These are phyloP conservation scores for Artemisia argyi DNA, from an alignment of 129 eudicot species.

Conservation along the genomic window DNA sequence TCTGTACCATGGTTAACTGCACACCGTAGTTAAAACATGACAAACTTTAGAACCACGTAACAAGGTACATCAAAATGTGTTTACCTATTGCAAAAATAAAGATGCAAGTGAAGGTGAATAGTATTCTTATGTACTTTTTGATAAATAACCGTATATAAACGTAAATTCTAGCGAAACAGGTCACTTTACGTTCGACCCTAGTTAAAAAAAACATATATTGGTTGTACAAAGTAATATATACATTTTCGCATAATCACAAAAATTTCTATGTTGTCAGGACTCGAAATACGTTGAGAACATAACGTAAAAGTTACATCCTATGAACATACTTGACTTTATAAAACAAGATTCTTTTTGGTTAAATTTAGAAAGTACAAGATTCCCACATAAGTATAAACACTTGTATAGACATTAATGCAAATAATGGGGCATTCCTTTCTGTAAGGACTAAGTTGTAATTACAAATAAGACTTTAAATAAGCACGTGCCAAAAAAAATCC, in stretches of 20 bases:
- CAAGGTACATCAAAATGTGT: not conserved
- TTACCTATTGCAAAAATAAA: too few relatives aligned
- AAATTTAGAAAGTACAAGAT: constrained; percentile 6
- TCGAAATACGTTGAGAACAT: too few relatives aligned
- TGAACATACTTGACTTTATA: not conserved
- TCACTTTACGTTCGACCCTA: too few relatives aligned
- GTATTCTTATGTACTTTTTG: too few relatives aligned
- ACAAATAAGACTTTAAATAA: constrained; percentile 8
- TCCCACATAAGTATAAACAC: constrained; percentile 14
- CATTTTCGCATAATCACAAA: too few relatives aligned
- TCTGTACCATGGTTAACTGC: constrained; percentile 63
- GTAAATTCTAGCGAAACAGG: too few relatives aligned
- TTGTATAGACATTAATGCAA: not conserved
- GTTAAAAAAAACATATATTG: too few relatives aligned
- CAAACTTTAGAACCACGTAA: not conserved
- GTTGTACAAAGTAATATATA: too few relatives aligned
- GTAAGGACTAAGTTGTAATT: not conserved
- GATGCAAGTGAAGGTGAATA: too few relatives aligned
- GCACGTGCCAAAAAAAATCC: not conserved
- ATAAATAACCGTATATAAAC: too few relatives aligned
- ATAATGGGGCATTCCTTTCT: not conserved
- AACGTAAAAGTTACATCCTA: not conserved
- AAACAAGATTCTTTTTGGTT: constrained; percentile 8
- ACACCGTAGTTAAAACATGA: not conserved
- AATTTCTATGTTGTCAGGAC: too few relatives aligned